Base-by-base conservation (phyloP, 2,329 filamentous ascomycete species). In the Clarireedia monteithiana region DNA sequence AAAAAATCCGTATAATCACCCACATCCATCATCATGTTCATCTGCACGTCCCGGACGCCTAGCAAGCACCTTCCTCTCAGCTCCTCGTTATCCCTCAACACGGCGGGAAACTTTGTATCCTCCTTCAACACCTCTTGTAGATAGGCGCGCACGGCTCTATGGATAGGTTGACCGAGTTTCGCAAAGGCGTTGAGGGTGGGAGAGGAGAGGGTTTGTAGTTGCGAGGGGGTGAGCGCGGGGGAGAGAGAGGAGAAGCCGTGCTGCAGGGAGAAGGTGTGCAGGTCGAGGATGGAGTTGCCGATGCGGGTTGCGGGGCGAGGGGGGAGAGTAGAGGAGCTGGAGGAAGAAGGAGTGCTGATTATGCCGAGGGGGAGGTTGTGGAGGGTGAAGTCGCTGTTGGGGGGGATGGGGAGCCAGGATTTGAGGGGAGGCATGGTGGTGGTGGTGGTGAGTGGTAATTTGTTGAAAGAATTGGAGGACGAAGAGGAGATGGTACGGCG, bases 1-100 rank as follows among this genome's bases (percentile, higher is more conserved):
- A 89, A 94, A 74, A 94, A 94, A 70, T 94, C 89, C 1, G 88
- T 89, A 69, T 92, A 94, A 69, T 92, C 88, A 26, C 87, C 86
- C 63, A 92, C 89, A 54, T 78, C 76, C 81, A 94, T 84, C 2
- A 89, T 89, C 6, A 92, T 67, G 65, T 91, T 86, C 67, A 79
- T 84, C 60, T 76, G 80, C 49, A 85, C 80, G 20, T 82, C 73
- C 4, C 75, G 73, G 48, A 83, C 77, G 0, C 78, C 79, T 3
- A 90, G 59, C 12, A 92, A 70, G 0, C 78, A 81, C 53, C 76
- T 72, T 56, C 80, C 73, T 57, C 82, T 80, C 17, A 88, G 71
- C 0, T 70, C 64, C 2, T 70, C 67, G 65, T 91, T 87, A 56
- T 84, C 77, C 65, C 82, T 82, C 24, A 91, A 73, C 1, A 88